Evolutionary conservation across 31 red algal genomes (phyloP).

Genomic region (Endocladia muricata): DNA sequence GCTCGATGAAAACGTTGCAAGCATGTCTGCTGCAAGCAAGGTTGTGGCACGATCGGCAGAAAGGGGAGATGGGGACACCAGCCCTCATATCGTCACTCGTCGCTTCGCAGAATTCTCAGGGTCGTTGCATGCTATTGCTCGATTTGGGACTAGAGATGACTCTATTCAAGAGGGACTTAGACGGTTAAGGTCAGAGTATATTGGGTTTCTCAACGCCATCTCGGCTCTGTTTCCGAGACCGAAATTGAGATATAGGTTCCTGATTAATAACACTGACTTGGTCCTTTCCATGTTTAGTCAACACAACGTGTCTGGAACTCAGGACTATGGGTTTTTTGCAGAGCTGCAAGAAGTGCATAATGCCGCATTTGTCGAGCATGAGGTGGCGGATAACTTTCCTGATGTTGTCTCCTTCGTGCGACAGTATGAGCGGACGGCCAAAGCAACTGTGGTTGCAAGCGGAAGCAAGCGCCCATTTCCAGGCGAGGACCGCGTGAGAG

Average conservation of each 20-base stretch:
- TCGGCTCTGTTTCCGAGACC: conserved; percentile 67
- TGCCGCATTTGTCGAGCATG: conserved; percentile 76
- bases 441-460: not conserved
- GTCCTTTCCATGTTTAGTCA: conserved; percentile 64
- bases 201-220: conserved; percentile 75
- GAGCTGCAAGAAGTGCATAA: conserved; percentile 63
- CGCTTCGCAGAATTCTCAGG: conserved; percentile 79
- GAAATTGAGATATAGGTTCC: conserved; percentile 72
- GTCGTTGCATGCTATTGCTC: conserved; percentile 63
- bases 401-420: conserved; percentile 78
- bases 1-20: conserved; percentile 70
- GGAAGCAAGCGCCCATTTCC: not conserved
- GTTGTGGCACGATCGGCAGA: conserved; percentile 6
- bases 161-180: conserved; percentile 70
- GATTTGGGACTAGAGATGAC: conserved; percentile 64
- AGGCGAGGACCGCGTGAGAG: conserved; percentile 32
- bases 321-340: conserved; percentile 68
- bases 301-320: conserved; percentile 39
- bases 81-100: conserved; percentile 75
- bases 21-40: conserved; percentile 41
- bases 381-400: conserved; percentile 88
- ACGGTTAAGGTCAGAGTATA: conserved; percentile 59
- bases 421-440: conserved; percentile 38
- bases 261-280: conserved; percentile 89
- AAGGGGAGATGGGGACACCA: conserved; percentile 46